Evolutionary conservation across 2,329 filamentous ascomycete species (phyloP), one percentile per base, ranked within the genome.

Genomic region (Talaromyces sp.): DNA sequence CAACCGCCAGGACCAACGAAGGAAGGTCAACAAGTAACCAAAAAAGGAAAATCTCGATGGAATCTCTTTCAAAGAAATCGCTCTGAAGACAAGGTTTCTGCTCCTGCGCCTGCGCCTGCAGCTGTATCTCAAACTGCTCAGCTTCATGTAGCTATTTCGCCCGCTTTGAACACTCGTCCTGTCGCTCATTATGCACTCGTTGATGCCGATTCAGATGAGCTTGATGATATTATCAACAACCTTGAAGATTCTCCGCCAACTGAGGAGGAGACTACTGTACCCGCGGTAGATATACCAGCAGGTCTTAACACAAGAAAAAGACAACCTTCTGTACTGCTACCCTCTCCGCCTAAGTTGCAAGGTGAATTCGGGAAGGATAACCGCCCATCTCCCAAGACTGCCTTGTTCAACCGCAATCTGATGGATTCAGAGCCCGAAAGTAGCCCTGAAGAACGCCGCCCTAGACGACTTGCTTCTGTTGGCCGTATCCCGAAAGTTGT

Each of bases 401-500:
- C 73, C 6, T 68, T 71, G 51, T 70, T 74, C 30, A 69, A 69
- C 35, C 68, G 62, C 39, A 65, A 70, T 41, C 48, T 60, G 7
- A 51, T 53, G 48, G 39, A 45, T 8, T 14, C 51, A 11, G 58
- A 54, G 14, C 50, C 55, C 20, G 56, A 68, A 10, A 47, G 37
- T 5, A 61, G 41, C 42, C 48, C 48, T 19, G 44, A 69, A 58
- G 51, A 66, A 30, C 72, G 73, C 33, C 75, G 75, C 9, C 83
- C 83, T 9, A 89, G 85, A 66, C 82, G 91, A 51, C 77, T 96
- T 16, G 85, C 86, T 24, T 90, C 93, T 61, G 86, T 96, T 42
- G 92, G 91, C 8, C 85, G 92, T 14, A 96, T 96, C 47, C 92
- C 92, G 8, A 86, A 86, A 63, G 90, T 96, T 3, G 80, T 93